Percentiles rank a stretch among this genome's conserved stretches.
Conservation (phyloP, 352 stramenopile species). For the Halophytophthora batemanensis region DNA sequence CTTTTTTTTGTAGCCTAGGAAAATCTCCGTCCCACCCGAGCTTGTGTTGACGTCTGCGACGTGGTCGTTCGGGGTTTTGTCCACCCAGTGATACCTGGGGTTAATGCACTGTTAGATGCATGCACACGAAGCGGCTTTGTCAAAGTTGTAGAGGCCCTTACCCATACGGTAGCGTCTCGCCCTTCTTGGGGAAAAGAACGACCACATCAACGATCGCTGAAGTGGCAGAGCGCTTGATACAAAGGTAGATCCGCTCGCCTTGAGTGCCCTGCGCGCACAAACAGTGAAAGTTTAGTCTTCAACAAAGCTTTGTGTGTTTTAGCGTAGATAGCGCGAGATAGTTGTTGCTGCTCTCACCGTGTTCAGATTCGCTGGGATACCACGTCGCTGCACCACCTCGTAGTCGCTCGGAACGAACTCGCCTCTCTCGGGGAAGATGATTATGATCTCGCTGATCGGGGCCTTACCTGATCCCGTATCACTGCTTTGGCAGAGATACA, state of each 20-base stretch:
- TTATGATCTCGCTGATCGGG: conserved; percentile 76
- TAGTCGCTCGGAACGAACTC: conserved; percentile 80
- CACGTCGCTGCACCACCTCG: conserved; percentile 61
- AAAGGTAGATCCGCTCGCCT: conserved; percentile 80
- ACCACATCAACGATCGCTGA: conserved; percentile 65
- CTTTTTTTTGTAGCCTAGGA: conserved; percentile 80
- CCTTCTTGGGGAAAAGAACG: conserved; percentile 78
- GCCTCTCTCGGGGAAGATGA: conserved; percentile 71
- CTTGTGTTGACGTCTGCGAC: conserved; percentile 70
- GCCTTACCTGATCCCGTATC: conserved; percentile 42
- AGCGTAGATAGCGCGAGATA: neutral
- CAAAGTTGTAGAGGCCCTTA: conserved; percentile 14
- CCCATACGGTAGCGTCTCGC: conserved; percentile 80
- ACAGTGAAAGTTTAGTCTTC: neutral
- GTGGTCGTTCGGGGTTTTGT: conserved; percentile 67
- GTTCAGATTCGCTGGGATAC: conserved; percentile 69
- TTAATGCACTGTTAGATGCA: conserved; percentile 3
- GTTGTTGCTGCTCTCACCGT: conserved; percentile 27
- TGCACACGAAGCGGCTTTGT: neutral
- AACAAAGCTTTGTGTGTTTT: neutral
- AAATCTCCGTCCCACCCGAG: conserved; percentile 73
- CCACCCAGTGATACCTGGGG: conserved; percentile 71
- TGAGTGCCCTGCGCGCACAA: conserved; percentile 51
- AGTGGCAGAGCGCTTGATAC: conserved; percentile 61
- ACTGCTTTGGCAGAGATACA: conserved; percentile 70